A percentile compares a stretch with the other conserved stretches of the same genome.
Conservation (phyloP, 2,329 filamentous ascomycete genomes). For the Ophiocordyceps australis region DNA sequence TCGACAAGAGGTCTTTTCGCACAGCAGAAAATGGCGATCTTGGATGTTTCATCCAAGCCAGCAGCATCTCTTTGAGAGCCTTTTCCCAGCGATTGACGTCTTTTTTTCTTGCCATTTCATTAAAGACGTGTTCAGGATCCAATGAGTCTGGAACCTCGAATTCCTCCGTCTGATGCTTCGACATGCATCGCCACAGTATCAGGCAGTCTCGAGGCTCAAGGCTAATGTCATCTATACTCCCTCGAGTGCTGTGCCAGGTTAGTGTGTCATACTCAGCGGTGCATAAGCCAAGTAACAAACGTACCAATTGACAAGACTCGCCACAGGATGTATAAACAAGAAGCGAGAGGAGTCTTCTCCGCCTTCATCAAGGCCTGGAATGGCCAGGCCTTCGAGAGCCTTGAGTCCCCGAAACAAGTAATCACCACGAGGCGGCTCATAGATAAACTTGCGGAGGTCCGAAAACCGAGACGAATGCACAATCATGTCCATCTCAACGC, state of each 20-base stretch:
- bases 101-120: conserved; percentile 38
- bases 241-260: conserved; percentile 22
- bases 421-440: conserved; percentile 24
- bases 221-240: conserved; percentile 46
- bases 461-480: conserved; percentile 54
- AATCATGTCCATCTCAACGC: conserved; percentile 48
- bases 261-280: background rate
- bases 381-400: conserved; percentile 19
- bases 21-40: conserved; percentile 22
- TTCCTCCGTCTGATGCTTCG: conserved; percentile 28
- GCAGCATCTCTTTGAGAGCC: conserved; percentile 37
- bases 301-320: conserved; percentile 38
- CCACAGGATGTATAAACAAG: conserved; percentile 50
- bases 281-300: conserved; percentile 1
- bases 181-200: conserved; percentile 46
- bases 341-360: conserved; percentile 22
- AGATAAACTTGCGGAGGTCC: conserved; percentile 59
- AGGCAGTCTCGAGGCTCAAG: conserved; percentile 58
- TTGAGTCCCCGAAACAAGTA: conserved; percentile 33
- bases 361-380: conserved; percentile 25
- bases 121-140: conserved; percentile 27
- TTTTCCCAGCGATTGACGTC: conserved; percentile 50
- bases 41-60: conserved; percentile 38
- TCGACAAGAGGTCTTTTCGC: conserved; percentile 22
- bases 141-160: conserved; percentile 32